phyloP scores from a whole-genome alignment of 108 stramenopile genomes.

The Chaetoceros muelleri region DNA sequence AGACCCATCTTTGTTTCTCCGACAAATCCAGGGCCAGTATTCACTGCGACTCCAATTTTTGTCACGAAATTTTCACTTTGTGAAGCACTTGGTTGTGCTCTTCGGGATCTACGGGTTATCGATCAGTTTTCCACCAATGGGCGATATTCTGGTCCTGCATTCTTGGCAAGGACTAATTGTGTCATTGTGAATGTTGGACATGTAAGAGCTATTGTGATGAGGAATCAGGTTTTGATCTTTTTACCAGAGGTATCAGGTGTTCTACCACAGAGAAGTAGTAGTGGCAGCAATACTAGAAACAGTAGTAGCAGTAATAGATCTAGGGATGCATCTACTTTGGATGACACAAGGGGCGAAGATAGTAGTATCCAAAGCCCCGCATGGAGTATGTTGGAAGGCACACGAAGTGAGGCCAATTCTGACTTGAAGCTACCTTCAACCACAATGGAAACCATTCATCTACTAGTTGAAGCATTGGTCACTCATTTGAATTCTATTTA shows the following conservation, averaged over 20 bases:
- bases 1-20: not conserved
- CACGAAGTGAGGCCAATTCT: not conserved
- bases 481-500: constrained; percentile 1
- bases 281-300: not conserved
- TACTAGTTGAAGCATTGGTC: not conserved
- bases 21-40: not conserved
- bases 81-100: constrained; percentile 1
- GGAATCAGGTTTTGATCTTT: not conserved
- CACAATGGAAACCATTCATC: not conserved
- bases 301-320: not conserved
- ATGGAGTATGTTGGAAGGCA: no score
- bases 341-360: not conserved
- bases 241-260: not conserved
- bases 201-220: constrained; percentile 1
- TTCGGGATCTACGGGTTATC: not conserved
- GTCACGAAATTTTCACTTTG: not conserved
- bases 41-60: not conserved
- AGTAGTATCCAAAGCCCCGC: no score
- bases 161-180: not conserved
- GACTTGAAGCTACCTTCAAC: not conserved
- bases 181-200: constrained; percentile 2
- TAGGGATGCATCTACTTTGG: not conserved
- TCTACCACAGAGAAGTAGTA: not conserved
- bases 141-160: not conserved
- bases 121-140: not conserved